A percentile compares a stretch with the other conserved stretches of the same genome.
phyloP scores from a whole-genome alignment of 768 basidiomycete species.

The Rhodotorula paludigena region DNA sequence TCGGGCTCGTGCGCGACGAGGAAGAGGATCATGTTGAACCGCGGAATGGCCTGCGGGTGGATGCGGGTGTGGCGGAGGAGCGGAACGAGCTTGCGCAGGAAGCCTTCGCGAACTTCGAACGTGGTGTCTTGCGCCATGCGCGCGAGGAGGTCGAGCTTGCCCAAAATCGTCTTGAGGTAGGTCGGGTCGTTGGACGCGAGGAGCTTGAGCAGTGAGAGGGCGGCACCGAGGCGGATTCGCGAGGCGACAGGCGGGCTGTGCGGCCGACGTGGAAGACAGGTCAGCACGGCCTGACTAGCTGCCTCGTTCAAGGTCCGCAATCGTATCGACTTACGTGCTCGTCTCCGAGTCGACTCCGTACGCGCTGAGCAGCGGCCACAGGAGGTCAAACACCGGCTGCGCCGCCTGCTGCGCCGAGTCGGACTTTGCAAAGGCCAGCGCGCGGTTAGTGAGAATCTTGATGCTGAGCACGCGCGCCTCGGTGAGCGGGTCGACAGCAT shows the following conservation, averaged over 20 bases:
- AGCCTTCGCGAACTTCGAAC: constrained; percentile 73
- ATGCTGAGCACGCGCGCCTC: constrained; percentile 68
- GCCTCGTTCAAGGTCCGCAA: no score
- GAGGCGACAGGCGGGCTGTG: constrained; percentile 56
- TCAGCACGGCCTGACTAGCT: no score
- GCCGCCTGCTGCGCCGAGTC: constrained; percentile 62
- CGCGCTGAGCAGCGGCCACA: constrained; percentile 64
- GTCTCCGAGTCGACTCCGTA: constrained; percentile 40
- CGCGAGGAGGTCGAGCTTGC: constrained; percentile 64
- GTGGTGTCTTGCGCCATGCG: constrained; percentile 72
- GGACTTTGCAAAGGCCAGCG: constrained; percentile 60
- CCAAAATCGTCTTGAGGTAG: constrained; percentile 59
- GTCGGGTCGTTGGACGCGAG: constrained; percentile 53
- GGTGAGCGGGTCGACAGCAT: constrained; percentile 59
- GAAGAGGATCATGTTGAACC: constrained; percentile 80
- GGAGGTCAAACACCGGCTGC: constrained; percentile 69
- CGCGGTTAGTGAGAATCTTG: constrained; percentile 76
- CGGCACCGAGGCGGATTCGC: constrained; percentile 77
- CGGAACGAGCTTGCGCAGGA: constrained; percentile 67
- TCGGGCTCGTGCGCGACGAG: constrained; percentile 89
- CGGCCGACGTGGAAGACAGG: no score
- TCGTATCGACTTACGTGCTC: no score
- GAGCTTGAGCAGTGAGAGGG: constrained; percentile 72
- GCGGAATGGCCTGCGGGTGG: constrained; percentile 52
- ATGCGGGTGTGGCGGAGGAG: constrained; percentile 61